Percentiles rank a stretch among this genome's conserved stretches.
Evolutionary conservation across 257 asterid species (phyloP).

Genomic region (Cinchona pubescens): DNA sequence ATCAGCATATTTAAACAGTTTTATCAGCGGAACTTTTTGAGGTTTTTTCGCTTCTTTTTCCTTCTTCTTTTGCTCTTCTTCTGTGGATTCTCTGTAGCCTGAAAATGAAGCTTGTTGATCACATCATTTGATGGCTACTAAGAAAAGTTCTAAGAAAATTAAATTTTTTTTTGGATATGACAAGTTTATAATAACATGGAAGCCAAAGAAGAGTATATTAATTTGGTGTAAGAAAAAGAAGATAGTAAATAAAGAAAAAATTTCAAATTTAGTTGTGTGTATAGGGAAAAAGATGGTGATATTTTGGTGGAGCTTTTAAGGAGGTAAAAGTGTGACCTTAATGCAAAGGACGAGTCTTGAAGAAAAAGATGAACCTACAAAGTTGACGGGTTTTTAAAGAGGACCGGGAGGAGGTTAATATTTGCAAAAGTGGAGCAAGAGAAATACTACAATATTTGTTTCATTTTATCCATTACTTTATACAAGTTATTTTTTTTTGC

Average conservation of each 20-base stretch:
- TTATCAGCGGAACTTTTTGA: constrained; percentile 39
- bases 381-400: background rate
- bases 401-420: background rate
- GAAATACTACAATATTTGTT: no score
- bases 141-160: background rate
- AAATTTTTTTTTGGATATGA: background rate
- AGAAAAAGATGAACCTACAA: constrained; percentile 1
- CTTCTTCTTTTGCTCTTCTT: constrained; percentile 18
- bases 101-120: constrained; percentile 20
- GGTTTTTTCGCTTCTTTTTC: background rate
- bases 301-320: background rate
- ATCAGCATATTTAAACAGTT: constrained; percentile 74
- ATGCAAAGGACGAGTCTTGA: background rate
- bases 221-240: background rate
- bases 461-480: no score
- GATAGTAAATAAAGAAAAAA: no score
- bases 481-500: no score
- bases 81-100: constrained; percentile 5
- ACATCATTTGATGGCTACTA: constrained; percentile 1
- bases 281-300: no score
- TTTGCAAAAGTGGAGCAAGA: background rate
- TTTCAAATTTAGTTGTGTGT: no score
- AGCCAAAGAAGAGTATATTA: background rate
- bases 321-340: background rate
- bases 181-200: background rate